These are phyloP conservation scores for Entonaema liquescens DNA, from an alignment of 495 filamentous ascomycete genomes.

Conservation along the genomic window DNA sequence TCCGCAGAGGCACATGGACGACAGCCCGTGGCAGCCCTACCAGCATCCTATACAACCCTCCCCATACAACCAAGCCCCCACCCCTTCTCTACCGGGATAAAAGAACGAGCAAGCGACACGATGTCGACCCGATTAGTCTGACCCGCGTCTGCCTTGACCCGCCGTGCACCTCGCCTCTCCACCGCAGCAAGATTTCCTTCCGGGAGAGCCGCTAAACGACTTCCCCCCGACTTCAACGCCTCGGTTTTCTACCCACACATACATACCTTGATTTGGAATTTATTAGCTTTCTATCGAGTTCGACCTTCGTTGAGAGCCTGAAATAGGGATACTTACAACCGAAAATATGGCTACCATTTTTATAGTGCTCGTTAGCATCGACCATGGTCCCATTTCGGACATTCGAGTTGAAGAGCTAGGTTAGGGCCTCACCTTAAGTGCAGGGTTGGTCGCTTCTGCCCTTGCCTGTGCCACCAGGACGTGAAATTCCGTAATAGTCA, in stretches of 20 bases:
- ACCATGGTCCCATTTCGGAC: not conserved
- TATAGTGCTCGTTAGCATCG: constrained; percentile 35
- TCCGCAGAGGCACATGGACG: constrained; percentile 8
- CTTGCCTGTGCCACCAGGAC: constrained; percentile 72
- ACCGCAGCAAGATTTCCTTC: constrained; percentile 27
- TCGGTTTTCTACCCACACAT: constrained; percentile 62
- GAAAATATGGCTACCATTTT: constrained; percentile 70
- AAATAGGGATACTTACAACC: constrained; percentile 63
- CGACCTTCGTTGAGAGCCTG: not conserved
- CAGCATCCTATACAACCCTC: not conserved
- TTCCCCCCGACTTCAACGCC: constrained; percentile 39
- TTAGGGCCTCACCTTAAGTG: constrained; percentile 62
- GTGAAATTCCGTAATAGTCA: constrained; percentile 70
- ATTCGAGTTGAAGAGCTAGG: constrained; percentile 9
- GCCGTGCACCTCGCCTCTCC: constrained; percentile 14
- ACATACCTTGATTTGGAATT: constrained; percentile 57
- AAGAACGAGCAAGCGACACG: constrained; percentile 27
- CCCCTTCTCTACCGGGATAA: constrained; percentile 2
- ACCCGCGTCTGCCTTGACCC: constrained; percentile 15
- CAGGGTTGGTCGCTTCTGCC: constrained; percentile 69
- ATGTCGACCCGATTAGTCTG: constrained; percentile 22
- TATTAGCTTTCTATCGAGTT: constrained; percentile 13
- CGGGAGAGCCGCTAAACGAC: constrained; percentile 15
- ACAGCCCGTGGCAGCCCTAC: constrained; percentile 9
- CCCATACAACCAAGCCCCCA: constrained; percentile 1